Base-by-base conservation (phyloP, 129 eudicot genomes). In the Artemisia tridentata region DNA sequence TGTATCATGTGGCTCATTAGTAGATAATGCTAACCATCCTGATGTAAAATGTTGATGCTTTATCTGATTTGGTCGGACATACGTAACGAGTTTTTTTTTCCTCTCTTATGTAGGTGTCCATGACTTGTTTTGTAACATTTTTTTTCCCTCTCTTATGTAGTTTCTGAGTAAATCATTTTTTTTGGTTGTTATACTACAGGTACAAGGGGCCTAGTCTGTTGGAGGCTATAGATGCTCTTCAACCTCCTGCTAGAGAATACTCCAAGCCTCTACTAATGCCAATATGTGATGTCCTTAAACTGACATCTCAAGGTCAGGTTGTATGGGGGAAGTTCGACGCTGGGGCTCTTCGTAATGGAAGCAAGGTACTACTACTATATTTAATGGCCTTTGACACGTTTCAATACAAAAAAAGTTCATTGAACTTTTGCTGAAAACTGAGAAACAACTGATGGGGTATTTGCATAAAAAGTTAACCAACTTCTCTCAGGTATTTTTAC, bases 241-340 rank as follows among this genome's bases (percentile, higher is more conserved):
- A 79, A 70, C 89, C 91, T 69, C 99, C 97, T 58, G 63, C 72
- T 5, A 88, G 99, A 78, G 96, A 95, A 54, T 88, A 87, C 70
- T 82, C 90, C 0, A 88, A 95, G 81, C 99, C 99, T 54, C 75
- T 90, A 50, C 46, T 88, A 38, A 83, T 95, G 96, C 99, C 99
- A 13, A 84, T 95, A 65, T 88, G 93, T 68, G 99, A 95, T 78
- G 84, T 93, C 54, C 60, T 89, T 50, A 90, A 85, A 74, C 76
- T 88, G 64, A 86, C 81, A 43, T 77, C 99, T 63, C 96, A 85
- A 66, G 96, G 93, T 23, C 99, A 87, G 79, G 89, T 88, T 19
- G 96, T 84, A 41, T 80, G 87, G 63, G 99, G 99, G 49, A 95
- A 95, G 71, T 63, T 95, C 73, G 99, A 95, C 52, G 74, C 85